Conservation (phyloP, 768 basidiomycete species). For the Pleurotus eryngii region DNA sequence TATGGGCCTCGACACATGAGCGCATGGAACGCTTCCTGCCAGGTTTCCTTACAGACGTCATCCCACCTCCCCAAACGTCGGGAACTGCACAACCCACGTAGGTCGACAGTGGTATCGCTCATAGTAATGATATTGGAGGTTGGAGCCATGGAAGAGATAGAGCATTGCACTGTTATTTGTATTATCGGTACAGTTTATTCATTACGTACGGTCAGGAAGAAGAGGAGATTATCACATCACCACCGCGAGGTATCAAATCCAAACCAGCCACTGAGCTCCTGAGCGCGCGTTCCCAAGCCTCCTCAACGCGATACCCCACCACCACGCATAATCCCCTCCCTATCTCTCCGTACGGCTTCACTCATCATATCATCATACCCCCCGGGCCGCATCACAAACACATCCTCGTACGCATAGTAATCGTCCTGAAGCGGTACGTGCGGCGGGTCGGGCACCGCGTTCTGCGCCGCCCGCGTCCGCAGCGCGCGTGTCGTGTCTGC, state of each 20-base stretch:
- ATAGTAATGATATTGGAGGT: neutral
- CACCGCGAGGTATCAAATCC: slow-evolving; percentile 50
- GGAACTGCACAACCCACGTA: neutral
- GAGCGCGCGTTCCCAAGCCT: slow-evolving; percentile 84
- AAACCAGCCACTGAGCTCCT: slow-evolving; percentile 70
- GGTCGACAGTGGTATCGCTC: neutral
- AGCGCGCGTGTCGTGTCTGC: slow-evolving; percentile 37
- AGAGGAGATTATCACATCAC: slow-evolving; percentile 46
- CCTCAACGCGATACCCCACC: slow-evolving; percentile 82
- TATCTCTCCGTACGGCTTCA: slow-evolving; percentile 71
- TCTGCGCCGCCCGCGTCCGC: slow-evolving; percentile 63
- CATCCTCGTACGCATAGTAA: slow-evolving; percentile 73
- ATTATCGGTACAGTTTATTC: too few relatives aligned
- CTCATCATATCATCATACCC: slow-evolving; percentile 73
- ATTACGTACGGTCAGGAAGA: slow-evolving; percentile 6
- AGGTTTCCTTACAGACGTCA: slow-evolving; percentile 76
- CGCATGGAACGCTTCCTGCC: slow-evolving; percentile 90
- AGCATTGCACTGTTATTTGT: too few relatives aligned
- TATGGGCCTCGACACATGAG: slow-evolving; percentile 86
- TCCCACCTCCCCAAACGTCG: slow-evolving; percentile 35
- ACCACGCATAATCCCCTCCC: slow-evolving; percentile 76
- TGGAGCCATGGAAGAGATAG: too few relatives aligned
- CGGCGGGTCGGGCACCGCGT: slow-evolving; percentile 70
- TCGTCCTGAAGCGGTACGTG: slow-evolving; percentile 77
- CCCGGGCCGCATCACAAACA: slow-evolving; percentile 47